Evolutionary conservation across 2,329 filamentous ascomycete species (phyloP).

Genomic region (Polychaeton citri): DNA sequence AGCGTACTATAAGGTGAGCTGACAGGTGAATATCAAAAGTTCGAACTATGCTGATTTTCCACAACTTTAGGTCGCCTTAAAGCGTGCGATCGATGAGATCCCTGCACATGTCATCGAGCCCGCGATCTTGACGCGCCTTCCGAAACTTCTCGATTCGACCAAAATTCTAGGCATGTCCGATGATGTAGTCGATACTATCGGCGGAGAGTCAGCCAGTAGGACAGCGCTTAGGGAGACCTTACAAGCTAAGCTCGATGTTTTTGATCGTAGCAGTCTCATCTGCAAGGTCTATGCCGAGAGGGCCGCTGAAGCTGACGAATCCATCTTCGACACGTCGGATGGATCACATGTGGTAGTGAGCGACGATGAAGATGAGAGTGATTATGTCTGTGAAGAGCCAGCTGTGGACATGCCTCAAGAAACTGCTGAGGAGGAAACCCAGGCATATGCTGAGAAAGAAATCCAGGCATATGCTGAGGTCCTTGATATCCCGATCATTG

Average conservation of each 20-base stretch:
- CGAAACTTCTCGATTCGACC: conserved; percentile 3
- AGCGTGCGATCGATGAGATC: conserved; percentile 4
- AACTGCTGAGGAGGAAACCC: no score
- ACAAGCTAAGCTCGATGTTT: conserved; percentile 4
- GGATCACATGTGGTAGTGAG: neutral
- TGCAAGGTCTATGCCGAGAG: conserved; percentile 4
- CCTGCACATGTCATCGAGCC: conserved; percentile 4
- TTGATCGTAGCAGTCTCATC: conserved; percentile 5
- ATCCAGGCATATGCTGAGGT: no score
- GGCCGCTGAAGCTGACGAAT: neutral
- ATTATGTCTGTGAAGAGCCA: no score
- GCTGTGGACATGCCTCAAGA: no score
- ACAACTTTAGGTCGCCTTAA: conserved; percentile 4
- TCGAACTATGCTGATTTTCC: neutral
- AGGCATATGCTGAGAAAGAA: no score
- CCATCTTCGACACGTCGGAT: neutral
- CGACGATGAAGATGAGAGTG: neutral
- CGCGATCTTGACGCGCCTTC: conserved; percentile 1
- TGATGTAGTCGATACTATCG: conserved; percentile 3
- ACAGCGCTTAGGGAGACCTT: conserved; percentile 2
- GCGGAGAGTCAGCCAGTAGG: conserved; percentile 2
- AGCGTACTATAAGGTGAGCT: conserved; percentile 4
- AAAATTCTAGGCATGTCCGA: conserved; percentile 3
- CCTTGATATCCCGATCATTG: no score
- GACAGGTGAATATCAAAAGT: neutral